phyloP scores from a whole-genome alignment of 805 yeast species.

The Candida ascalaphidarum region DNA sequence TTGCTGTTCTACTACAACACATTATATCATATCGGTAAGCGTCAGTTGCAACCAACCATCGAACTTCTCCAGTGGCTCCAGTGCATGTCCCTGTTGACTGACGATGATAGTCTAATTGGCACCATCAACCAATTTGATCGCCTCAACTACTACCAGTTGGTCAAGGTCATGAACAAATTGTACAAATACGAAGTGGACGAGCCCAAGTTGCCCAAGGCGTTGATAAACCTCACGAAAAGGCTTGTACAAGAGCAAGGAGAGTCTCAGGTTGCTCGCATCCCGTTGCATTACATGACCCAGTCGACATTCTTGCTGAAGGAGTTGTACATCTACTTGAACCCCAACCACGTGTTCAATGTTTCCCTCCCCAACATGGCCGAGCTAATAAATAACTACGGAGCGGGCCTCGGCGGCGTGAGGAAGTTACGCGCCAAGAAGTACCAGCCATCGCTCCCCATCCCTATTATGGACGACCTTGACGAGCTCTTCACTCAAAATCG shows the following conservation, averaged over 20 bases:
- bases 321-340: slow-evolving; percentile 40
- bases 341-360: slow-evolving; percentile 44
- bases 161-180: slow-evolving; percentile 54
- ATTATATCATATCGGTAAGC: slow-evolving; percentile 54
- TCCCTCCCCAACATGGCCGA: slow-evolving; percentile 70
- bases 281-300: slow-evolving; percentile 32
- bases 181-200: slow-evolving; percentile 86
- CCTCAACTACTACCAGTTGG: slow-evolving; percentile 62
- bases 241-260: slow-evolving; percentile 31
- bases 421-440: slow-evolving; percentile 44
- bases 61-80: slow-evolving; percentile 89
- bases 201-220: slow-evolving; percentile 43
- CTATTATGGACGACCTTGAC: slow-evolving; percentile 64
- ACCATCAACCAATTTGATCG: slow-evolving; percentile 45
- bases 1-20: slow-evolving; percentile 57
- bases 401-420: slow-evolving; percentile 59
- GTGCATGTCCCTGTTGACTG: slow-evolving; percentile 63
- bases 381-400: slow-evolving; percentile 66
- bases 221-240: slow-evolving; percentile 18
- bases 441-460: slow-evolving; percentile 68
- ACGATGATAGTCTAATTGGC: slow-evolving; percentile 52
- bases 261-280: slow-evolving; percentile 16
- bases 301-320: slow-evolving; percentile 31
- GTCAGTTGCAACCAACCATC: slow-evolving; percentile 62
- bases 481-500: slow-evolving; percentile 36